These are phyloP conservation scores for Bruguiera hainesii DNA, from an alignment of 441 rosid species.

Conservation along the genomic window DNA sequence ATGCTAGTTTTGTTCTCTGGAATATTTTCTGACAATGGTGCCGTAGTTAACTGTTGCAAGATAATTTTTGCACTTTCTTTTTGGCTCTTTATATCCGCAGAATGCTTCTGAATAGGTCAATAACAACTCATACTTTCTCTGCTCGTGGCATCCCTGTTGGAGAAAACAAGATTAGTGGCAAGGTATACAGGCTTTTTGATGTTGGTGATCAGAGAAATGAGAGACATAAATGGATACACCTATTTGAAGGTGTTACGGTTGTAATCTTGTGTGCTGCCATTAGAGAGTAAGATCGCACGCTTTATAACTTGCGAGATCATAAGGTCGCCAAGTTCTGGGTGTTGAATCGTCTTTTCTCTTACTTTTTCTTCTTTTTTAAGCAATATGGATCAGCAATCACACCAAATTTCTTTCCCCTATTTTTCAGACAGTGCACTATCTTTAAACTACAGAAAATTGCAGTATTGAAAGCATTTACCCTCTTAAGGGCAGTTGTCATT, in stretches of 20 bases:
- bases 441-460: background rate
- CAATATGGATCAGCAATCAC: no score
- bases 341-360: background rate
- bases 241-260: slow-evolving; percentile 97
- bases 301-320: slow-evolving; percentile 7
- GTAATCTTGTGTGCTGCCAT: slow-evolving; percentile 96
- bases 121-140: slow-evolving; percentile 12
- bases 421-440: background rate
- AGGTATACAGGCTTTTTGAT: slow-evolving; percentile 93
- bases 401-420: no score
- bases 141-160: slow-evolving; percentile 80
- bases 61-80: background rate
- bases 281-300: slow-evolving; percentile 76
- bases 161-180: slow-evolving; percentile 92
- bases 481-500: background rate
- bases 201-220: slow-evolving; percentile 99
- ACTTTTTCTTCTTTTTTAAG: background rate
- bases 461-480: background rate
- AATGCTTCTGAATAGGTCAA: background rate
- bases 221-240: slow-evolving; percentile 99
- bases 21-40: no score
- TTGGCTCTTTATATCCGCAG: background rate
- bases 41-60: no score
- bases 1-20: no score
- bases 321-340: background rate